Evolutionary conservation across 768 basidiomycete genomes (phyloP), one percentile per base, ranked within the genome.

Genomic region (Boletus insuetus): DNA sequence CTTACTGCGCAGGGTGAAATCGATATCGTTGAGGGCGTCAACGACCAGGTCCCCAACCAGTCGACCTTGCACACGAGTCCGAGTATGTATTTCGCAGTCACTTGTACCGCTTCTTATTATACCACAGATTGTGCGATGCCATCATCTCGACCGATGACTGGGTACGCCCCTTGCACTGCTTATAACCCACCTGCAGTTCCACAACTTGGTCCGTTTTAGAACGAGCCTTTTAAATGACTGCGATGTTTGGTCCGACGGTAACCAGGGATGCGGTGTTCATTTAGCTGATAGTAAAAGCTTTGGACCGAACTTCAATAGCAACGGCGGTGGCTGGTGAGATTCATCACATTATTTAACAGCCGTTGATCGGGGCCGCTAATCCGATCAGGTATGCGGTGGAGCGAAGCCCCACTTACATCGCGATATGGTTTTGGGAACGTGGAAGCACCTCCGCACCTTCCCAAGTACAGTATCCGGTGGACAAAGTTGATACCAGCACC

Each of bases 361-460:
- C 4, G 22, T 17, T 13, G 4, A 12, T 50, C 34, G 24, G 32
- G 17, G 13, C 24, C 14, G 45, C 46, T 55, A n/a, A 54, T 37
- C 12, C n/a, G 5, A 51, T 13, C 34, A 67, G 73, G 71, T 79
- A 75, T 55, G 78, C 70, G 1, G 38, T 73, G 20, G 68, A 73
- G 48, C 62, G 71, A 22, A 65, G 58, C 17, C 38, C 61, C 9
- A 59, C 49, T 19, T 67, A 67, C 44, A 69, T 79, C 26, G 68
- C 70, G 31, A 58, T 75, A 35, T 78, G 69, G 62, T 77, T 74
- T 56, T 77, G 78, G 75, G 72, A 70, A 31, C 64, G 78, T 22
- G 63, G 67, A 17, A 68, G 67, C 42, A 17, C 66, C 1, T 60
- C 59, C n/a, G 69, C 77, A 16, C 78, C 78, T 12, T 54, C 56